Evolutionary conservation across 164 flowering plant species (phyloP), one percentile per base, ranked within the genome.

Genomic region (Tinospora cordifolia): DNA sequence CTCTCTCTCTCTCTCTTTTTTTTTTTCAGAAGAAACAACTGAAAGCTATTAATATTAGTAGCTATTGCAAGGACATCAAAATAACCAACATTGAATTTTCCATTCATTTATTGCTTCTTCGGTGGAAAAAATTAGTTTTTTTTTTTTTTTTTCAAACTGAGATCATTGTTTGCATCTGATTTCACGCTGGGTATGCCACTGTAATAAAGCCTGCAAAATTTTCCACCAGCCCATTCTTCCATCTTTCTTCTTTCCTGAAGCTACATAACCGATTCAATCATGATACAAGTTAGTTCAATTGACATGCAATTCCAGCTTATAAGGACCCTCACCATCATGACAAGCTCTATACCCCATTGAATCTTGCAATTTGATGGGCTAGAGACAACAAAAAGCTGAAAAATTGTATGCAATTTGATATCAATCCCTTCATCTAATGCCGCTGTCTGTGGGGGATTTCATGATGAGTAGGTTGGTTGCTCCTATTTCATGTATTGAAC

Each of bases 401-500:
- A 0, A 47, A 30, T 4, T 47, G 5, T 22, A 54, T 19, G 4
- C 60, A 54, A 2, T n/a, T 22, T 17, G n/a, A 17, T 6, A 15
- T n/a, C 21, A n/a, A 51, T 17, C 59, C 22, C 59, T 51, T 22
- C 15, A n/a, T 51, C 59, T 8, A 51, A n/a, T 51, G n/a, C n/a
- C n/a, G 60, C 6, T 19, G 6, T 54, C 24, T 30, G 21, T 54
- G 9, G 10, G 24, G 60, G 60, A 21, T 5, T 8, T 8, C 60
- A n/a, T 54, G n/a, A 51, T 51, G 22, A 51, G 19, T 54, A 54
- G 24, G 60, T 8, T 22, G 19, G 19, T 17, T 54, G 24, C 54
- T 41, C 69, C 79, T 81, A 90, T 67, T 86, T 88, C 80, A 88
- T 71, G 85, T 85, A 93, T 58, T 91, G 96, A 77, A 87, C 8